Conservation (phyloP, 2,329 filamentous ascomycete genomes). For the Monilinia vaccinii-corymbosi region DNA sequence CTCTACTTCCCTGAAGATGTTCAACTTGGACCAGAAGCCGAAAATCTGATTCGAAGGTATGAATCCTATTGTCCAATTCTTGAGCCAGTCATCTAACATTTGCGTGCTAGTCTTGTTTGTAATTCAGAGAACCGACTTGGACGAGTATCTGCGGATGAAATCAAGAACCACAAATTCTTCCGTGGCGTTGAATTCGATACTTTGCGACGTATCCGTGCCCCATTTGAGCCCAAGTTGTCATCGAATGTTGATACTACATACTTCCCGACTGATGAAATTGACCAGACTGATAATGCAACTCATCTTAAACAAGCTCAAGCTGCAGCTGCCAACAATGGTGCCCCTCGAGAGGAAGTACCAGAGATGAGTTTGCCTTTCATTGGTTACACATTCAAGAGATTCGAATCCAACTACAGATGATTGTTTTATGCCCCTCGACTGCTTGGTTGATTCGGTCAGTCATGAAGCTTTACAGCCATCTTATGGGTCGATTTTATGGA, state of each 20-base stretch:
- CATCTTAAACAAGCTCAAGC: constrained; percentile 61
- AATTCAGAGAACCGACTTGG: constrained; percentile 90
- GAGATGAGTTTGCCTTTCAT: constrained; percentile 96
- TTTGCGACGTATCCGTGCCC: constrained; percentile 83
- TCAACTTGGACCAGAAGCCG: constrained; percentile 76
- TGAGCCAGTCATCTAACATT: constrained; percentile 21
- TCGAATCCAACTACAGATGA: constrained; percentile 63
- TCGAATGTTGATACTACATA: constrained; percentile 96
- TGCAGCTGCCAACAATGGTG: constrained; percentile 47
- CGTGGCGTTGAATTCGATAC: constrained; percentile 91
- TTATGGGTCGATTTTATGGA: neutral
- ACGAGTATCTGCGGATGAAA: constrained; percentile 76
- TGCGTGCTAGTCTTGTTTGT: constrained; percentile 66
- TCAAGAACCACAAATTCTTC: constrained; percentile 95
- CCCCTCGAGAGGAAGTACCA: constrained; percentile 63
- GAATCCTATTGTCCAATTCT: constrained; percentile 24
- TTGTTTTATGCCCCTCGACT: constrained; percentile 3
- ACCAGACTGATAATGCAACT: constrained; percentile 89
- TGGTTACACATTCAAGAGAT: constrained; percentile 96
- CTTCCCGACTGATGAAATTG: constrained; percentile 98
- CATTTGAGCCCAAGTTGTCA: constrained; percentile 88
- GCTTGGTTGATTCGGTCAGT: neutral
- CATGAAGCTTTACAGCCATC: neutral
- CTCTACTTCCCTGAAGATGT: constrained; percentile 96
- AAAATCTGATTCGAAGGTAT: constrained; percentile 86